Evolutionary conservation across 441 rosid species (phyloP).

Genomic region (Pelargonium hybrid): DNA sequence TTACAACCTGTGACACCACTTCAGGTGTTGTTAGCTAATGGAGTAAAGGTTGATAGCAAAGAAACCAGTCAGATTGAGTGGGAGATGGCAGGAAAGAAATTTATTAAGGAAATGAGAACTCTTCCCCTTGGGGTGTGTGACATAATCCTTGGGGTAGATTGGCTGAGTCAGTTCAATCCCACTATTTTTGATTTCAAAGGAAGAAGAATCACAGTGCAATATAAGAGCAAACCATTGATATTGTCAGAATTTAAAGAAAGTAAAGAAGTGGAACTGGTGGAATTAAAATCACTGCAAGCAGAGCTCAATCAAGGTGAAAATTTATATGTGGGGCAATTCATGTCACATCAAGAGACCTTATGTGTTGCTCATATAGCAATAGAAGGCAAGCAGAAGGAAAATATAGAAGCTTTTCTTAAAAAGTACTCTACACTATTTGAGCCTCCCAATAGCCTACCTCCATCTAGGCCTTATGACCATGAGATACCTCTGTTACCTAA

Average conservation of each 20-base stretch:
- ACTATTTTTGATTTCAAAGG: neutral
- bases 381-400: accelerated
- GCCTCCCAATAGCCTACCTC: neutral
- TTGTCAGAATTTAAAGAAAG: accelerated
- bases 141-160: neutral
- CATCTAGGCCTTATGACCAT: neutral
- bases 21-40: neutral
- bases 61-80: neutral
- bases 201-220: neutral
- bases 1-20: neutral
- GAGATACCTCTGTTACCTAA: neutral
- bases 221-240: accelerated
- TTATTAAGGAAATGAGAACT: neutral
- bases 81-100: neutral
- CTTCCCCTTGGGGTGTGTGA: neutral
- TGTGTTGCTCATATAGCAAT: no score
- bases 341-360: no score
- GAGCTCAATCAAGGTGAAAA: neutral
- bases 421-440: neutral
- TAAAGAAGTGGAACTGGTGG: neutral
- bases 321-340: neutral
- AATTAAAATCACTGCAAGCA: neutral
- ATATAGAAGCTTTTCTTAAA: neutral
- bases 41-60: neutral
- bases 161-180: neutral